These are phyloP conservation scores for Toxoplasma gondii DNA, from an alignment of 169 alveolate genomes.

Conservation along the genomic window DNA sequence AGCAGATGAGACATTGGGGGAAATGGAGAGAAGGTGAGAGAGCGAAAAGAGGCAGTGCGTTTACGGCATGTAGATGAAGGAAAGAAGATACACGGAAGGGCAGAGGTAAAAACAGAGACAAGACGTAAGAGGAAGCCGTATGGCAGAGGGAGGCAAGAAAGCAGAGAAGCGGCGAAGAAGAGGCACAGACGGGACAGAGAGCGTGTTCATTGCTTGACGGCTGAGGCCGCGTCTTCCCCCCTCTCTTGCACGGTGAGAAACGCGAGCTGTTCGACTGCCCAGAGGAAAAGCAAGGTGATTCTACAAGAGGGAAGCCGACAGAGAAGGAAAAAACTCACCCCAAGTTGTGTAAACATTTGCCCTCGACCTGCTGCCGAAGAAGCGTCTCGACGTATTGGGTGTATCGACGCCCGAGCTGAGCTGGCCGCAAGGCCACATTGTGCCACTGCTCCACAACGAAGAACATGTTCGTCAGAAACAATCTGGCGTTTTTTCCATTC, in stretches of 20 bases:
- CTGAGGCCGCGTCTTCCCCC: too few species aligned
- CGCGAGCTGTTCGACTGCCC: too few species aligned
- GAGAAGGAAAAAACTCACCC: slow-evolving; percentile 19
- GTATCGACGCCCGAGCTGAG: slow-evolving; percentile 91
- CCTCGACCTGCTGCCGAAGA: slow-evolving; percentile 89
- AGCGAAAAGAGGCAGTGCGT: neutral
- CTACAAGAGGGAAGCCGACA: too few species aligned
- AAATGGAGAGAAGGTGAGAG: neutral
- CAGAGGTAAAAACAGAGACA: too few species aligned
- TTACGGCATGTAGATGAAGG: neutral
- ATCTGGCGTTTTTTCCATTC: neutral
- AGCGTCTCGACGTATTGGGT: slow-evolving; percentile 87
- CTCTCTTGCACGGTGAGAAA: too few species aligned
- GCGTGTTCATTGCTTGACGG: too few species aligned
- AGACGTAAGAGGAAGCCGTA: too few species aligned
- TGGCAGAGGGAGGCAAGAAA: too few species aligned
- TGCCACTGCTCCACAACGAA: slow-evolving; percentile 92
- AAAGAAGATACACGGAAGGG: too few species aligned
- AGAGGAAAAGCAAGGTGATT: too few species aligned
- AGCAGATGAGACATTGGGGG: slow-evolving; percentile 47
- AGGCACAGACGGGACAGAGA: too few species aligned
- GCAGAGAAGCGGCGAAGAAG: too few species aligned
- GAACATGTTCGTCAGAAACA: slow-evolving; percentile 77
- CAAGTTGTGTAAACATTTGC: slow-evolving; percentile 74
- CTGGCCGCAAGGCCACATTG: slow-evolving; percentile 87